These are phyloP conservation scores for Sapria himalayana DNA, from an alignment of 345 rosid species.

Conservation along the genomic window DNA sequence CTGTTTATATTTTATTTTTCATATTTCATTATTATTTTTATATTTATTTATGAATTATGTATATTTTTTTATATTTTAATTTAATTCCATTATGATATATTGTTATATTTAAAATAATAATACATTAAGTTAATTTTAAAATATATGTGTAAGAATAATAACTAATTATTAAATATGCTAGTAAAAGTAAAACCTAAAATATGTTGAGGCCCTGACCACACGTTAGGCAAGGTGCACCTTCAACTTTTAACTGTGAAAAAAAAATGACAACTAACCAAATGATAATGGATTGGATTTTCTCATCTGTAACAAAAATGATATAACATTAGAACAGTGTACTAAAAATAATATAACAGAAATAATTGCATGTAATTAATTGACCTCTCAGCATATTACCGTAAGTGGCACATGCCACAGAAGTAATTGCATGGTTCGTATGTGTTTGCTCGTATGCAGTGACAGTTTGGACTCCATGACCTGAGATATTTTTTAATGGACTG, in stretches of 20 bases:
- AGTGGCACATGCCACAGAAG: slow-evolving; percentile 62
- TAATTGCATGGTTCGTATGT: slow-evolving; percentile 56
- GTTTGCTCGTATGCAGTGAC: slow-evolving; percentile 42
- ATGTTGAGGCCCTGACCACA: too few species aligned
- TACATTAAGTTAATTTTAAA: too few species aligned
- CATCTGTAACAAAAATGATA: slow-evolving; percentile 33
- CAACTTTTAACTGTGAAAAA: background rate
- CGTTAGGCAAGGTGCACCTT: slow-evolving; percentile 1
- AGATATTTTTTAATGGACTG: slow-evolving; percentile 65
- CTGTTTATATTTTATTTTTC: too few species aligned
- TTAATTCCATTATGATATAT: too few species aligned
- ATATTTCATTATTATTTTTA: too few species aligned
- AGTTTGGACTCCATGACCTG: slow-evolving; percentile 39
- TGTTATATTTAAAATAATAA: too few species aligned
- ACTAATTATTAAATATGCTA: too few species aligned
- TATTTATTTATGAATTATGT: too few species aligned
- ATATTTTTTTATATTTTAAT: too few species aligned
- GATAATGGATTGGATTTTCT: slow-evolving; percentile 65
- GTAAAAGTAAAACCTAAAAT: too few species aligned
- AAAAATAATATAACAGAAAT: slow-evolving; percentile 2
- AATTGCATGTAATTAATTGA: slow-evolving; percentile 9
- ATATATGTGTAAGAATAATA: too few species aligned
- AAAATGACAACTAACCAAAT: slow-evolving; percentile 46
- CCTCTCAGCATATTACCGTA: slow-evolving; percentile 92
- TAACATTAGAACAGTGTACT: slow-evolving; percentile 8